Base-by-base conservation (phyloP, 2,329 filamentous ascomycete genomes). In the Penicillium sp. region DNA sequence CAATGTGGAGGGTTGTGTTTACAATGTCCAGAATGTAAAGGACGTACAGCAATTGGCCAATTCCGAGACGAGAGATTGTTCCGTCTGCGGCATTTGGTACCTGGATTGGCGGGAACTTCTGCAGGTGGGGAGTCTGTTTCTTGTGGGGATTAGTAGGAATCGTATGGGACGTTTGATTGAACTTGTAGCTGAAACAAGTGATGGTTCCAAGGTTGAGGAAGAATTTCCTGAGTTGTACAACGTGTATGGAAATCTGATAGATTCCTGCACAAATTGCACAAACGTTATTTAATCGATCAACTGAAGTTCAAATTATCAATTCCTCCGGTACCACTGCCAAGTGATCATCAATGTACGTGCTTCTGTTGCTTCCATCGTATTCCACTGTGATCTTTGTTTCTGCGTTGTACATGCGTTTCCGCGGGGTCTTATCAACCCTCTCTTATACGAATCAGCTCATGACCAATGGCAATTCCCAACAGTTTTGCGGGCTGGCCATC, bases 151-250 rank as follows among this genome's bases (percentile, higher is more conserved):
- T 50, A 2, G 15, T 4, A 52, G 31, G 7, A 60, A 70, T 20
- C 48, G 65, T 25, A 64, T 1, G 55, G 62, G 9, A 47, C 0
- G 3, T 67, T 67, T 55, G 55, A 65, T 49, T 51, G 18, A 46
- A 46, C 26, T 35, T 31, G 35, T 68, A 59, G 61, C 20, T 64
- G 41, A 55, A 35, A 49, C 55, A 46, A 15, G 44, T 67, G 49
- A 31, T 5, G 2, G 6, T 37, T 8, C 15, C 7, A 3, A 18
- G 29, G 11, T 31, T 31, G 27, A 3, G 15, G 8, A 35, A n/a
- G 31, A n/a, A n/a, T 35, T 5, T 5, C 14, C 6, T n/a, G 31
- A 3, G 12, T 35, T n/a, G 31, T 35, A 29, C n/a, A n/a, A n/a
- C 31, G 6, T 11, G 5, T 40, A 20, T 20, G 20, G 18, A 40